Base-by-base conservation (phyloP, 768 basidiomycete species). In the Coprinellus micaceus region DNA sequence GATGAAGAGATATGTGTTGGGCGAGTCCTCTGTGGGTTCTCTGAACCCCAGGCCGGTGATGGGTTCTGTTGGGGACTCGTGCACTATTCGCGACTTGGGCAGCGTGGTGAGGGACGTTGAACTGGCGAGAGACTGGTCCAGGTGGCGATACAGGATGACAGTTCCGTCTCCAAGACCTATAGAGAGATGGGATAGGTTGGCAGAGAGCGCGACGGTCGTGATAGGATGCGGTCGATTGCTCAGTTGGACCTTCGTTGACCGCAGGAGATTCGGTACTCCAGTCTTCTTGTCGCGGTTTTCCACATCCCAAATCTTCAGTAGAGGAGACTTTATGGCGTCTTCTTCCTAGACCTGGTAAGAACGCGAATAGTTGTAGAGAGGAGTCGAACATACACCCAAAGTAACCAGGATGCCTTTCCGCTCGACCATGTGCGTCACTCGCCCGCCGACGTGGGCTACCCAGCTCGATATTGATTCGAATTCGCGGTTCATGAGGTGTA, bases 81-180 rank as follows among this genome's bases (percentile, higher is more conserved):
- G 91, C 2, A 98, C 76, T 0, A 85, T 79, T 22, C 90, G 85
- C 10, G 88, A 82, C 73, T 97, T 98, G 0, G 94, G 94, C n/a
- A 98, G 72, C 5, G 86, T 70, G 12, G 86, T 86, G 11, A 93
- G 74, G 4, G 88, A 80, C 17, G 78, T 71, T 11, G 86, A 83
- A 45, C 90, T 83, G 2, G 86, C 80, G 30, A 96, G 77, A 1
- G 94, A 94, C 67, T 98, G 94, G 67, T 95, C 88, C 19, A 98
- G 77, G 65, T 98, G 92, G 6, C 92, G 85, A 67, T 92, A 96
- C 15, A 97, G 77, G 9, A 98, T 78, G 15, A 97, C 95, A 0
- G 91, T 91, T 24, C 97, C 97, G 65, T 98, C 95, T 5, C 86
- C 94, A n/a, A 98, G 82, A 13, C 95, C 97, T 39, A 98, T 82